Evolutionary conservation across 1,139 yeast species (phyloP), one percentile per base, ranked within the genome.

Genomic region (Magnusiomyces paraingens): DNA sequence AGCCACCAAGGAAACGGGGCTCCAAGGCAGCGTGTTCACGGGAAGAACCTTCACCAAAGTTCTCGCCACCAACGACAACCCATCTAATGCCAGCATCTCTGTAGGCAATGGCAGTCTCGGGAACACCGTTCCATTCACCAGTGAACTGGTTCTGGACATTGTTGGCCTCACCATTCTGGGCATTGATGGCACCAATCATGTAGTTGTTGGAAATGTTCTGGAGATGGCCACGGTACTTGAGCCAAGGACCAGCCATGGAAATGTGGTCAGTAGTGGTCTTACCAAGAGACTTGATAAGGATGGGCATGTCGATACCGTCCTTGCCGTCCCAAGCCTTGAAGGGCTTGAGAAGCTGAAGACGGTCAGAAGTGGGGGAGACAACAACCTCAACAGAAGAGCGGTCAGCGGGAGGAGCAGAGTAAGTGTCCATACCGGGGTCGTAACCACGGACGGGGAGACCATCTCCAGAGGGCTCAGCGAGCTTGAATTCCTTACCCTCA

Each of bases 161-260:
- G 86, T 93, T 93, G 64, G 95, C 96, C 81, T 93, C 90, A 66
- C 85, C 89, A 76, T 93, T 93, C 79, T 87, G 98, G 70, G 91
- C 93, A 76, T 93, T 93, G 72, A 83, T 90, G 66, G 98, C 99
- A 80, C 99, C 99, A 81, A 93, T 93, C 97, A 93, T 90, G 79
- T 91, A 90, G 82, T 93, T 93, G 82, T 91, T 89, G 69, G 98
- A 90, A 72, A 93, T 93, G 85, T 93, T 93, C 80, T 90, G 94
- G 79, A 93, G 82, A 80, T 93, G 99, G 79, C 99, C 99, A 82
- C 98, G 89, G 95, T 93, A 93, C 81, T 93, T 93, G 82, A 93
- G 88, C 99, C 99, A 93, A 73, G 98, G 98, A 78, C 99, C 99
- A 72, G 99, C 99, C 94, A 88, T 90, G 70, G 98, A 91, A 70